A percentile compares a stretch with the other conserved stretches of the same genome.
These are phyloP conservation scores for Mycena rosella DNA, from an alignment of 768 basidiomycete genomes.

Conservation along the genomic window DNA sequence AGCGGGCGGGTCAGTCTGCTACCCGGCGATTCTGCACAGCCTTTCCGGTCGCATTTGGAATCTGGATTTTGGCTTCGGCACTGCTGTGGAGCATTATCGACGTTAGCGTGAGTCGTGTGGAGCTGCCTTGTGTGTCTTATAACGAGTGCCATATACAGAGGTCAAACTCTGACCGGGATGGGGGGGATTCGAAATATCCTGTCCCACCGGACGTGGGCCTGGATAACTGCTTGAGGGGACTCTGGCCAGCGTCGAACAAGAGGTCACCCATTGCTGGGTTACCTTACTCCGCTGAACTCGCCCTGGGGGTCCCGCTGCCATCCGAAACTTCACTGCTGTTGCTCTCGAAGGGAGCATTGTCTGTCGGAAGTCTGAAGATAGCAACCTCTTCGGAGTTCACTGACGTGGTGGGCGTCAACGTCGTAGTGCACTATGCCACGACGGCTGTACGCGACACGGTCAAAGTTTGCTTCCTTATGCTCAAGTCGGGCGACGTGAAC, in stretches of 20 bases:
- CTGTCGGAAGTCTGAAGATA: conserved; percentile 44
- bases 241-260: conserved; percentile 17
- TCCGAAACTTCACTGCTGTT: conserved; percentile 46
- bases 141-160: conserved; percentile 17
- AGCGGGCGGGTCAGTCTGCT: conserved; percentile 15
- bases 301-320: conserved; percentile 41
- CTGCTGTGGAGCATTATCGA: conserved; percentile 24
- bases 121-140: not conserved
- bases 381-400: conserved; percentile 39
- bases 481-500: conserved; percentile 40
- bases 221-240: conserved; percentile 9
- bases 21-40: conserved; percentile 24
- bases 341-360: conserved; percentile 43
- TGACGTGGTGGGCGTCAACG: conserved; percentile 43
- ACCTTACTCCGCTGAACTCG: conserved; percentile 31
- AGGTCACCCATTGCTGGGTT: conserved; percentile 13
- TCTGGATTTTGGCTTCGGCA: conserved; percentile 26
- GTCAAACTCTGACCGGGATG: not conserved
- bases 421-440: conserved; percentile 41
- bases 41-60: conserved; percentile 29
- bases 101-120: conserved; percentile 13
- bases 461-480: conserved; percentile 47
- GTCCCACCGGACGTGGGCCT: conserved; percentile 7
- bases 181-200: conserved; percentile 29
- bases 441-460: conserved; percentile 40